These are phyloP conservation scores for Earliella scabrosa DNA, from an alignment of 1,284 basidiomycete genomes.

Conservation along the genomic window DNA sequence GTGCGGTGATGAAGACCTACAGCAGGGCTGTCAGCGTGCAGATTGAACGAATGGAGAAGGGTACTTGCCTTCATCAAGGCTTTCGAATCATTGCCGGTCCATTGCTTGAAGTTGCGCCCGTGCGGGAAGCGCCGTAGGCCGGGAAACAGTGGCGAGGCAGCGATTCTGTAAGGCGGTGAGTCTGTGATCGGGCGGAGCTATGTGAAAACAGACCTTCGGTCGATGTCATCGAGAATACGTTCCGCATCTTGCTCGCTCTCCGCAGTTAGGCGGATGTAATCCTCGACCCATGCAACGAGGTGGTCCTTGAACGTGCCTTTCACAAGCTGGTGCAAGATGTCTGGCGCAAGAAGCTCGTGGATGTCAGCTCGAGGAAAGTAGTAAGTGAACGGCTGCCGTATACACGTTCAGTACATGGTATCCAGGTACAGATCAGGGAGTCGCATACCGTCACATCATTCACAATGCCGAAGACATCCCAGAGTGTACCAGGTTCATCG, in stretches of 20 bases:
- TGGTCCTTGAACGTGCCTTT: too few relatives aligned
- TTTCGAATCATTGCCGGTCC: slow-evolving; percentile 28
- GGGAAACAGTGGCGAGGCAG: too few relatives aligned
- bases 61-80: slow-evolving; percentile 31
- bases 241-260: background rate
- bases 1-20: slow-evolving; percentile 21
- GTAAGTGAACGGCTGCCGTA: slow-evolving; percentile 7
- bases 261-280: background rate
- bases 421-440: too few relatives aligned
- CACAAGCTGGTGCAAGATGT: slow-evolving; percentile 7
- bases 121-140: slow-evolving; percentile 19
- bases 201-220: slow-evolving; percentile 19
- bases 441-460: slow-evolving; percentile 17
- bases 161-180: slow-evolving; percentile 12
- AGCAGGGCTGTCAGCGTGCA: too few relatives aligned
- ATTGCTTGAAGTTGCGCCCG: slow-evolving; percentile 23
- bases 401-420: background rate
- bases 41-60: too few relatives aligned
- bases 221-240: slow-evolving; percentile 20
- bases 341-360: background rate
- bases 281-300: slow-evolving; percentile 15
- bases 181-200: background rate
- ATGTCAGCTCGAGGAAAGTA: slow-evolving; percentile 10
- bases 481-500: slow-evolving; percentile 7
- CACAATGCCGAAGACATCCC: slow-evolving; percentile 22